These are phyloP conservation scores for Boletus vinaceobasis DNA, from an alignment of 768 basidiomycete species.

Conservation along the genomic window DNA sequence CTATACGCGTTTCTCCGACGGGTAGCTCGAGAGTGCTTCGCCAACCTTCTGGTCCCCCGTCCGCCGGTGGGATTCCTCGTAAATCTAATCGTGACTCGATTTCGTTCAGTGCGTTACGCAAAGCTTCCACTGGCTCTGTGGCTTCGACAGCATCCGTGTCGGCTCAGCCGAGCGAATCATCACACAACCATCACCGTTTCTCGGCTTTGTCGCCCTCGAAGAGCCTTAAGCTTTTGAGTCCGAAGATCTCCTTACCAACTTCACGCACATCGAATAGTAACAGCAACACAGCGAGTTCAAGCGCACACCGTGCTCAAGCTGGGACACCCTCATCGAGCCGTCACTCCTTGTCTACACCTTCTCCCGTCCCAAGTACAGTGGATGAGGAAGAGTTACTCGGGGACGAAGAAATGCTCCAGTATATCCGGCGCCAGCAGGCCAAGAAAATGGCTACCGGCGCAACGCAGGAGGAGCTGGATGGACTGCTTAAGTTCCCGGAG, in stretches of 20 bases:
- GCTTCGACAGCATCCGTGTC: constrained; percentile 59
- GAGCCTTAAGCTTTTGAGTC: constrained; percentile 74
- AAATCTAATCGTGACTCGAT: constrained; percentile 77
- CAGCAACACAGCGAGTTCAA: constrained; percentile 34
- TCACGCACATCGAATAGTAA: constrained; percentile 49
- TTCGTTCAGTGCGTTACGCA: constrained; percentile 73
- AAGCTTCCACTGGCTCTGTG: constrained; percentile 81
- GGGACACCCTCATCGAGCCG: constrained; percentile 67
- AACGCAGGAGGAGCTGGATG: constrained; percentile 83
- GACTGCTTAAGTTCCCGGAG: constrained; percentile 89
- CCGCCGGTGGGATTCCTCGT: constrained; percentile 48
- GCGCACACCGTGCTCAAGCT: constrained; percentile 50
- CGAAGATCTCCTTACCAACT: constrained; percentile 65
- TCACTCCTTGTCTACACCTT: constrained; percentile 79
- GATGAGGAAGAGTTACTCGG: constrained; percentile 87
- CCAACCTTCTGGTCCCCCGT: constrained; percentile 51
- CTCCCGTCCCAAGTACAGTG: constrained; percentile 70
- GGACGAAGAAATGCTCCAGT: constrained; percentile 97
- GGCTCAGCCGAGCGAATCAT: constrained; percentile 37
- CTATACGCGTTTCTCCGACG: constrained; percentile 65
- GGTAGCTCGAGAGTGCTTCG: constrained; percentile 60
- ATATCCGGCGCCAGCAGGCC: constrained; percentile 85
- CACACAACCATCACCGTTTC: constrained; percentile 59
- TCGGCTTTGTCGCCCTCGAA: constrained; percentile 84
- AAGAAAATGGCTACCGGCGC: constrained; percentile 83